These are phyloP conservation scores for Plantago lanceolata DNA, from an alignment of 305 asterid genomes.

Conservation along the genomic window DNA sequence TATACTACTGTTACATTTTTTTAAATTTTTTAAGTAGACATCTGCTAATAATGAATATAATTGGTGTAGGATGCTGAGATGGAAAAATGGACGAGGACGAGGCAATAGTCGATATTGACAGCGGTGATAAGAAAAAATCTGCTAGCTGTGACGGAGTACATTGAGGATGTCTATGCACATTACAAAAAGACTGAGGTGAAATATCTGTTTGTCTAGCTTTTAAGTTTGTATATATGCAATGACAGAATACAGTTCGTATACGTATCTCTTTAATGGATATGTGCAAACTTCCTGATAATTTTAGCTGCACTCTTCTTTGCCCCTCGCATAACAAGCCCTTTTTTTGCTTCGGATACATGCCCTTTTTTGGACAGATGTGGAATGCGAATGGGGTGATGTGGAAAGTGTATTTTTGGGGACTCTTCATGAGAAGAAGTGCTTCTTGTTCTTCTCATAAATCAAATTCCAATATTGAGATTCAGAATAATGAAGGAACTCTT, in stretches of 20 bases:
- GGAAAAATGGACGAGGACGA: constrained; percentile 47
- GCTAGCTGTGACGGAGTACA: constrained; percentile 60
- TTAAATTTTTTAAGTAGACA: not conserved
- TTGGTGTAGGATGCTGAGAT: constrained; percentile 53
- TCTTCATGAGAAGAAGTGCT: constrained; percentile 33
- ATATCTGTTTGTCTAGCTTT: not conserved
- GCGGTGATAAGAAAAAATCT: constrained; percentile 43
- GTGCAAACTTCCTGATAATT: no score
- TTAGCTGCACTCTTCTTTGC: no score
- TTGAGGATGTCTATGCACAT: constrained; percentile 45
- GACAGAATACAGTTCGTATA: no score
- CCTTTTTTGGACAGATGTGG: no score
- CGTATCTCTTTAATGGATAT: no score
- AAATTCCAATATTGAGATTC: constrained; percentile 17
- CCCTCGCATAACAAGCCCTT: no score
- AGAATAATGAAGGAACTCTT: constrained; percentile 7
- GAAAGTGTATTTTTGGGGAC: constrained; percentile 54
- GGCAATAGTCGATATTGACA: constrained; percentile 43
- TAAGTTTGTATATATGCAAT: no score
- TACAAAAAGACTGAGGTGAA: constrained; percentile 56
- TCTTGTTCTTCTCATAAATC: constrained; percentile 23
- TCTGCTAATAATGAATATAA: constrained; percentile 10
- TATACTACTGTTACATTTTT: constrained; percentile 13
- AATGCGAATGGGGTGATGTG: no score
- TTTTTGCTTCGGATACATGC: no score